Conservation (phyloP, 1,284 basidiomycete genomes). For the Peniophora sp. region DNA sequence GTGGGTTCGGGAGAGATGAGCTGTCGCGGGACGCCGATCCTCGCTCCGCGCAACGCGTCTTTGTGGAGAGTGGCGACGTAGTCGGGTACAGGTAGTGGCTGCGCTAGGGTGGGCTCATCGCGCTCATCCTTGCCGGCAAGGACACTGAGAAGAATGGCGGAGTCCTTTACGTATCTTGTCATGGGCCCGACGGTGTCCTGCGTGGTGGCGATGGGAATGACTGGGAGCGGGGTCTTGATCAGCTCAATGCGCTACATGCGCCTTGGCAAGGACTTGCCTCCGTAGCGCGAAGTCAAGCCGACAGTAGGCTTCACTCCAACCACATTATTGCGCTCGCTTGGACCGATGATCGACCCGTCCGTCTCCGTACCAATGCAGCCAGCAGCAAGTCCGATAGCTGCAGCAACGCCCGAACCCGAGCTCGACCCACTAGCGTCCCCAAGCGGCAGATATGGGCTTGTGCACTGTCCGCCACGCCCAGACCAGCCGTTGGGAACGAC, state of each 20-base stretch:
- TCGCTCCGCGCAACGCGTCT: conserved; percentile 43
- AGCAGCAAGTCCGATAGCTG: conserved; percentile 7
- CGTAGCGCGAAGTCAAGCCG: conserved; percentile 54
- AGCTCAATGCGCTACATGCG: neutral
- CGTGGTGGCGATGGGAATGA: conserved; percentile 52
- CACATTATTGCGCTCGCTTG: conserved; percentile 43
- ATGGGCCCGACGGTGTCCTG: conserved; percentile 64
- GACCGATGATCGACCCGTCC: conserved; percentile 22
- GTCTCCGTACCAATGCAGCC: conserved; percentile 24
- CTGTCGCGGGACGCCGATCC: conserved; percentile 48
- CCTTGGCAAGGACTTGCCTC: conserved; percentile 28
- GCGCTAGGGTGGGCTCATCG: conserved; percentile 54
- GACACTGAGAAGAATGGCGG: conserved; percentile 48
- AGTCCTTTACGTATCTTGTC: conserved; percentile 49
- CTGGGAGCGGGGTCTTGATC: conserved; percentile 19
- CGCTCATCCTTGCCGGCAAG: conserved; percentile 56
- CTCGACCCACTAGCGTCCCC: conserved; percentile 23
- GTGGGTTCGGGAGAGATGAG: conserved; percentile 19
- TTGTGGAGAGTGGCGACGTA: conserved; percentile 42
- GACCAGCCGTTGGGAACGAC: conserved; percentile 19
- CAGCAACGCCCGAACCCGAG: conserved; percentile 24
- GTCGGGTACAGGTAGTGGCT: conserved; percentile 46
- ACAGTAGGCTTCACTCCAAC: conserved; percentile 57
- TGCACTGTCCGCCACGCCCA: conserved; percentile 20
- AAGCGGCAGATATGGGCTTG: conserved; percentile 13